Evolutionary conservation across 768 basidiomycete genomes (phyloP).

Genomic region (Lactarius tabidus): DNA sequence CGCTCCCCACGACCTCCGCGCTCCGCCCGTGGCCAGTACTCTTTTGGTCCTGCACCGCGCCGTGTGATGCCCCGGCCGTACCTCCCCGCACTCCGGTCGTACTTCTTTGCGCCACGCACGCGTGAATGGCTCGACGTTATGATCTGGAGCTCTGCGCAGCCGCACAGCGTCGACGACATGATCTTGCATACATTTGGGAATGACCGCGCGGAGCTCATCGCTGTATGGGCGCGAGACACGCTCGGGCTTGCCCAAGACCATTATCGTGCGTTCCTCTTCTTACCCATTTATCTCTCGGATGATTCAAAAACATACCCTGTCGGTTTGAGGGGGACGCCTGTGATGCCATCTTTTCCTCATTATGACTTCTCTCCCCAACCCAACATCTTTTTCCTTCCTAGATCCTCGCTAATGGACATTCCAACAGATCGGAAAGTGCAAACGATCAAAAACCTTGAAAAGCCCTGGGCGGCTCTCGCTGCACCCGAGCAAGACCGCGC

Average conservation of each 20-base stretch:
- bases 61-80: conserved; percentile 60
- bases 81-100: conserved; percentile 54
- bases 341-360: conserved; percentile 24
- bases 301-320: neutral
- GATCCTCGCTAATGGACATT: neutral
- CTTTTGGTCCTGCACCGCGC: conserved; percentile 30
- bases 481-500: neutral
- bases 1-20: conserved; percentile 42
- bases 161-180: conserved; percentile 75
- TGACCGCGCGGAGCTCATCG: conserved; percentile 42
- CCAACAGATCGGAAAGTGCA: conserved; percentile 35
- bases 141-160: conserved; percentile 88
- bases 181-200: conserved; percentile 55
- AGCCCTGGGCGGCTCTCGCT: conserved; percentile 55
- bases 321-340: neutral
- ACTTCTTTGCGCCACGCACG: conserved; percentile 60
- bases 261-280: conserved; percentile 55
- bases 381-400: neutral
- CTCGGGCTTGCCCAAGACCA: conserved; percentile 57
- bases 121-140: conserved; percentile 72
- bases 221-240: conserved; percentile 78
- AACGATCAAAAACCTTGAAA: conserved; percentile 74
- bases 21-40: neutral
- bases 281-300: neutral
- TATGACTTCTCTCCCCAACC: neutral